phyloP scores from a whole-genome alignment of 345 rosid species.

The Populus nigra region DNA sequence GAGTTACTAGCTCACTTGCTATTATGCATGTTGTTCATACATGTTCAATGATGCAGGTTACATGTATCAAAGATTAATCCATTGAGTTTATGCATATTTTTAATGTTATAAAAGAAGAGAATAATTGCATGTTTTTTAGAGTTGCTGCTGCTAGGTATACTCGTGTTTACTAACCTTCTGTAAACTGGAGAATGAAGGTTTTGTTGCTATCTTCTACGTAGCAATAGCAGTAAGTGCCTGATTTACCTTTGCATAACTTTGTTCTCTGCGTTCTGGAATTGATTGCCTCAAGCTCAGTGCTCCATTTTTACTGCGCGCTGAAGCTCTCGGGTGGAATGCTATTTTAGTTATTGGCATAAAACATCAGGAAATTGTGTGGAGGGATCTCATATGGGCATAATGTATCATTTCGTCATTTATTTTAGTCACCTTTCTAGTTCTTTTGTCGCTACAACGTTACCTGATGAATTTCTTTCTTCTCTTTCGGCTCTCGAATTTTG shows the following conservation, averaged over 20 bases:
- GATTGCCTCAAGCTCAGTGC: not conserved
- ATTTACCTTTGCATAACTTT: not conserved
- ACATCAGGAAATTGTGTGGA: not conserved
- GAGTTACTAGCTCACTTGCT: too few relatives aligned
- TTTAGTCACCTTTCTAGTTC: not conserved
- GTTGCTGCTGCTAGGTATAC: not conserved
- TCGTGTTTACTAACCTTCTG: not conserved
- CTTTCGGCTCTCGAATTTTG: not conserved
- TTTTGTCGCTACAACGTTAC: not conserved
- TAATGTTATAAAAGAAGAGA: not conserved
- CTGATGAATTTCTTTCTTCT: not conserved
- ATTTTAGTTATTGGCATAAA: not conserved
- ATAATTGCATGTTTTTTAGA: not conserved
- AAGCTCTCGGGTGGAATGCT: not conserved
- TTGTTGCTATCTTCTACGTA: not conserved
- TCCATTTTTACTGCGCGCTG: not conserved
- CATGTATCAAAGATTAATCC: not conserved
- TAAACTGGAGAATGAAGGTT: not conserved
- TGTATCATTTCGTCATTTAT: not conserved
- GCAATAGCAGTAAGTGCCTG: not conserved
- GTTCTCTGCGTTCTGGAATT: not conserved
- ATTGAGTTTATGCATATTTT: not conserved
- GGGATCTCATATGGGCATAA: not conserved
- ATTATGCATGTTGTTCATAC: not conserved
- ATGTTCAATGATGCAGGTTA: not conserved